Conservation (phyloP, 805 yeast species). For the Suhomyces canberraensis region DNA sequence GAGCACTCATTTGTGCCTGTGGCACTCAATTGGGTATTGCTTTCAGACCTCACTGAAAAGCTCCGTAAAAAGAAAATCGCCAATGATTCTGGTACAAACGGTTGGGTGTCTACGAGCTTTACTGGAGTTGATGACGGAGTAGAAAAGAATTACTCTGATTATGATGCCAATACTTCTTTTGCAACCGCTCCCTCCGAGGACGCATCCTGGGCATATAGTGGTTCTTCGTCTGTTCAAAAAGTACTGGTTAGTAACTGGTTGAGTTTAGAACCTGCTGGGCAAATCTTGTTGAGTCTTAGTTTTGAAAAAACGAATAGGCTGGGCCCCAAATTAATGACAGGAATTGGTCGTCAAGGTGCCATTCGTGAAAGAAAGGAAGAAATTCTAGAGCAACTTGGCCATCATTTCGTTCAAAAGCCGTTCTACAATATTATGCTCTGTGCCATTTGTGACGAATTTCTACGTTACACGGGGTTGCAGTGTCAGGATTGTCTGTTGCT, state of each 20-base stretch:
- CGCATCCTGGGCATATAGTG: neutral
- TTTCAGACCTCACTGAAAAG: constrained; percentile 92
- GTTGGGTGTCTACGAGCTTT: constrained; percentile 85
- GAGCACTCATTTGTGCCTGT: constrained; percentile 75
- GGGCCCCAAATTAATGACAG: constrained; percentile 42
- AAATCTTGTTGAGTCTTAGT: constrained; percentile 70
- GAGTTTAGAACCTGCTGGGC: constrained; percentile 91
- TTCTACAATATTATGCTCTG: constrained; percentile 96
- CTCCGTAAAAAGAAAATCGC: constrained; percentile 85
- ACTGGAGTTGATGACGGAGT: constrained; percentile 13
- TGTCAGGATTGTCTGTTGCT: constrained; percentile 81
- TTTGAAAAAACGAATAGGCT: constrained; percentile 60
- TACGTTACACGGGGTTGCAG: constrained; percentile 79
- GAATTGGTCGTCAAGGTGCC: constrained; percentile 88
- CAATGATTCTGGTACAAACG: constrained; percentile 64
- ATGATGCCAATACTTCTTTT: neutral
- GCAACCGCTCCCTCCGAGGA: neutral
- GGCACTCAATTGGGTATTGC: constrained; percentile 85
- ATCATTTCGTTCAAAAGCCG: constrained; percentile 92
- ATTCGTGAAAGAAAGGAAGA: constrained; percentile 90
- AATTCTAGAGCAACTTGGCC: constrained; percentile 93
- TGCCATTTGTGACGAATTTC: constrained; percentile 94
- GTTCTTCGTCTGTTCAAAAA: constrained; percentile 12
- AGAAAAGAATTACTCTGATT: neutral
- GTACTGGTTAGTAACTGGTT: constrained; percentile 77